A percentile compares a stretch with the other conserved stretches of the same genome.
These are phyloP conservation scores for Colletotrichum zoysiae DNA, from an alignment of 2,329 filamentous ascomycete species.

Conservation along the genomic window DNA sequence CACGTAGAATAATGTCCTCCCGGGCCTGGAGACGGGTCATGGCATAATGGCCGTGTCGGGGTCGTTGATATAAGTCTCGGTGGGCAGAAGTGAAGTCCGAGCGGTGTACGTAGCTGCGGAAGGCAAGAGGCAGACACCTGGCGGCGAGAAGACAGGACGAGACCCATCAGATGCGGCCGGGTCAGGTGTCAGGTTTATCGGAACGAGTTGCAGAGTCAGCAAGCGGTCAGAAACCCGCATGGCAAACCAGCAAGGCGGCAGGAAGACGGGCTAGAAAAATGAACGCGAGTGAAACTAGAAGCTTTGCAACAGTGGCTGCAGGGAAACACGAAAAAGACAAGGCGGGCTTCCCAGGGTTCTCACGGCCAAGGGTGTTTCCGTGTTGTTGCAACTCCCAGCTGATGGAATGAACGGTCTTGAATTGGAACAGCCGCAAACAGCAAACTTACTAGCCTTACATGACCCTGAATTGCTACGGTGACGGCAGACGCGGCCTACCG, in stretches of 20 bases:
- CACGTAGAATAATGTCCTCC: neutral
- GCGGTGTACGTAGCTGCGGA: conserved; percentile 8
- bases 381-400: neutral
- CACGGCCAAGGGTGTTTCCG: neutral
- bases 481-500: neutral
- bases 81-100: neutral
- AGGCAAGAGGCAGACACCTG: conserved; percentile 4
- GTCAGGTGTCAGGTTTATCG: conserved; percentile 27
- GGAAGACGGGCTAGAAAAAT: neutral
- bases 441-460: neutral
- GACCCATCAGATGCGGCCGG: conserved; percentile 16
- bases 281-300: conserved; percentile 13
- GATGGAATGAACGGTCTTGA: conserved; percentile 6
- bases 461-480: neutral
- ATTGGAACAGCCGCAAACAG: conserved; percentile 3
- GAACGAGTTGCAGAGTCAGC: conserved; percentile 6
- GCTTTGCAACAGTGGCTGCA: neutral
- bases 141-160: conserved; percentile 11
- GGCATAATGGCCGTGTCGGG: neutral
- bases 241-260: neutral
- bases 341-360: conserved; percentile 5
- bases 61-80: neutral
- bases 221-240: neutral
- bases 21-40: neutral
- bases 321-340: conserved; percentile 3